Conservation (phyloP, 371 early-diverging fungal genomes). For the Mortierella polycephala region DNA sequence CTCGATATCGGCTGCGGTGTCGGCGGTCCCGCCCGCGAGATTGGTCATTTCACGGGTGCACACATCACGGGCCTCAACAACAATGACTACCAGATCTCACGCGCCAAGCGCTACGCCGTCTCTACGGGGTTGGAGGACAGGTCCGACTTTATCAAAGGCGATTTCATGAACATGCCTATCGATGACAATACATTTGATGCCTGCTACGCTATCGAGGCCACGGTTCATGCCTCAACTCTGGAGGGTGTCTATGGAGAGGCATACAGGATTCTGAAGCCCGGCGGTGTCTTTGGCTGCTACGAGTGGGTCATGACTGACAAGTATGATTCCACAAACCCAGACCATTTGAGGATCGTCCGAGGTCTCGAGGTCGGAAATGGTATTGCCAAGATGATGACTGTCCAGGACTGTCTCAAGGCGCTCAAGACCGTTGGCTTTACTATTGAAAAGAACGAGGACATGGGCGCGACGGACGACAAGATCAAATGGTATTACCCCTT, state of each 20-base stretch:
- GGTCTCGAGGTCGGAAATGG: conserved; percentile 89
- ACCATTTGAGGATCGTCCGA: conserved; percentile 80
- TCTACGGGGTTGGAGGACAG: conserved; percentile 69
- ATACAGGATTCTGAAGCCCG: conserved; percentile 92
- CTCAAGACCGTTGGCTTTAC: conserved; percentile 89
- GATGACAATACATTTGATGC: conserved; percentile 85
- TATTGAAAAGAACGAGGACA: conserved; percentile 68
- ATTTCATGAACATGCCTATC: conserved; percentile 94
- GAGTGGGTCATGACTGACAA: conserved; percentile 94
- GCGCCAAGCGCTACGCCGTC: conserved; percentile 79
- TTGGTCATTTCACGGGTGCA: conserved; percentile 89
- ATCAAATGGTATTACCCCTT: conserved; percentile 89
- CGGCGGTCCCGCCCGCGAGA: conserved; percentile 94
- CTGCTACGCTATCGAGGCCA: conserved; percentile 93
- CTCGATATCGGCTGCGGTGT: conserved; percentile 94
- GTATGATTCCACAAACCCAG: conserved; percentile 79
- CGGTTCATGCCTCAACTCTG: conserved; percentile 80
- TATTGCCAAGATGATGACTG: conserved; percentile 85
- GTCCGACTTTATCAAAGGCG: conserved; percentile 81
- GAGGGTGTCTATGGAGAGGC: conserved; percentile 88
- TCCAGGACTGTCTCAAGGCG: conserved; percentile 74
- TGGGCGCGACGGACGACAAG: conserved; percentile 73
- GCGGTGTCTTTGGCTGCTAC: conserved; percentile 87
- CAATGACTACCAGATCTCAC: conserved; percentile 92
- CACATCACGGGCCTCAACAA: conserved; percentile 94